Percentiles rank a stretch among this genome's conserved stretches.
These are phyloP conservation scores for Meira nashicola DNA, from an alignment of 1,284 basidiomycete genomes.

Conservation along the genomic window DNA sequence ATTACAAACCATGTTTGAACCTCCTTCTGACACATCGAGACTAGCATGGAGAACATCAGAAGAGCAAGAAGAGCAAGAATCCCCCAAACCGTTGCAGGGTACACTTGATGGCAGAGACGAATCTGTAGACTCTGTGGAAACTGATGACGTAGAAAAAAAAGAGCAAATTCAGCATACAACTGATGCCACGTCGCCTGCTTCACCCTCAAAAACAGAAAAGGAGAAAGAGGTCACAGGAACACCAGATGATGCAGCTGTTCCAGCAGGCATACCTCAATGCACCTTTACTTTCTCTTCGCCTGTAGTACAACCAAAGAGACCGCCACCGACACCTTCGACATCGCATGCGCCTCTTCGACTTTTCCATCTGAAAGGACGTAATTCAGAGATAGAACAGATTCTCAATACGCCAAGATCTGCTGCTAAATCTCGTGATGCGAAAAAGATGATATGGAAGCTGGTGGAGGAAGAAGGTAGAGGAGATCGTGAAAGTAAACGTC, in stretches of 20 bases:
- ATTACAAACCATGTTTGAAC: slow-evolving; percentile 46
- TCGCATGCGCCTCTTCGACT: not conserved
- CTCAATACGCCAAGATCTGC: slow-evolving; percentile 5
- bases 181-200: not conserved
- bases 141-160: not conserved
- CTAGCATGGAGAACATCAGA: not conserved
- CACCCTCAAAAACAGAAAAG: not conserved
- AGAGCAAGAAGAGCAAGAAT: not conserved
- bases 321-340: not conserved
- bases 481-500: not conserved
- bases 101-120: not conserved
- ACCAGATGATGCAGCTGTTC: not conserved
- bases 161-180: not conserved
- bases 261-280: not conserved
- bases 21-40: slow-evolving; percentile 23
- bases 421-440: not conserved
- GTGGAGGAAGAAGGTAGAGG: not conserved
- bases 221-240: not conserved
- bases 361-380: not conserved
- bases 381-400: not conserved
- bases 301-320: not conserved
- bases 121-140: not conserved
- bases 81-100: not conserved
- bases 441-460: not conserved
- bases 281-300: slow-evolving; percentile 1